Evolutionary conservation across 2,329 filamentous ascomycete genomes (phyloP), one percentile per base, ranked within the genome.

Genomic region (Orbilia quercus): DNA sequence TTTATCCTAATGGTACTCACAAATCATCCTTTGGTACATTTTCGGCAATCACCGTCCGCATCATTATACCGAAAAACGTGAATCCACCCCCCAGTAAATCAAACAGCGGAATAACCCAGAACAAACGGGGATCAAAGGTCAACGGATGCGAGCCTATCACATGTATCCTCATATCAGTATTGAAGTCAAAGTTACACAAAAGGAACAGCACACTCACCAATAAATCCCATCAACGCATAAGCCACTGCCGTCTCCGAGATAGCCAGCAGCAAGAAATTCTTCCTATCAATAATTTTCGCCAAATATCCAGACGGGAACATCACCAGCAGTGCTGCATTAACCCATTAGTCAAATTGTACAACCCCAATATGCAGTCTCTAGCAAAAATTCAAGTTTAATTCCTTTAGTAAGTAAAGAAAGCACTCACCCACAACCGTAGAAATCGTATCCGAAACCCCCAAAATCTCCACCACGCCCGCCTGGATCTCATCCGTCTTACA

Each of bases 401-500:
- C 42, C 2, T 14, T 3, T 12, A n/a, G 7, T 4, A n/a, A 58
- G 11, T 11, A 25, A 12, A 28, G 2, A 7, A 3, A 1, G 14
- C 20, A 66, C 67, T 59, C 44, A 73, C 69, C 55, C 38, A 73
- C 60, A 55, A 73, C 34, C 18, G 69, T 73, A 12, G 60, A 60
- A 34, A 73, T 31, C 18, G 60, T 66, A 55, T 73, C 60, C 38
- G 60, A 59, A 4, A 73, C 60, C n/a, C 69, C 69, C 53, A 73
- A 25, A 60, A 73, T 73, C 60, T 73, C 69, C 40, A 73, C 69
- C 6, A 73, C 69, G 5, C 54, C 60, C 1, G 69, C 60, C 20
- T 73, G 69, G n/a, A 73, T 73, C 69, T 73, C 69, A 48, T 73
- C 69, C 34, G 60, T 59, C 60, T 73, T 73, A 34, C 69, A 73